Evolutionary conservation across 176 grass and related monocot species (phyloP).

Genomic region (Carex pumila): DNA sequence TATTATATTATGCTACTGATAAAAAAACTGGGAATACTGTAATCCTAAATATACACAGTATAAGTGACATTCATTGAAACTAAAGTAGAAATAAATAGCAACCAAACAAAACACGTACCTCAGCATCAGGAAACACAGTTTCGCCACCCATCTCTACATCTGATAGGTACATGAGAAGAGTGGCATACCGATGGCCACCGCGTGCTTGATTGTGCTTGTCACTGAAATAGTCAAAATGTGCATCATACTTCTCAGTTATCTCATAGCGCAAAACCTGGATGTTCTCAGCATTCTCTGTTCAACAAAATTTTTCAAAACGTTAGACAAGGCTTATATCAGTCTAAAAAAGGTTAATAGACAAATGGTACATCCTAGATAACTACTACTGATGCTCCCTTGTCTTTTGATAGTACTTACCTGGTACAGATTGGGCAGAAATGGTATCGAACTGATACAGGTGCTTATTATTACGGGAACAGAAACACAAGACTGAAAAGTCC

Average conservation of each 20-base stretch:
- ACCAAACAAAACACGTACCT: slow-evolving; percentile 21
- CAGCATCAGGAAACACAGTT: slow-evolving; percentile 68
- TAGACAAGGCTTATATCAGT: background rate
- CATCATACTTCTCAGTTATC: slow-evolving; percentile 59
- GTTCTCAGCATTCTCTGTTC: slow-evolving; percentile 56
- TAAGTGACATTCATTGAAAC: background rate
- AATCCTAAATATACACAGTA: background rate
- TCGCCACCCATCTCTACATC: slow-evolving; percentile 68
- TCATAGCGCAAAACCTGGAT: slow-evolving; percentile 66
- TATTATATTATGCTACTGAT: no score
- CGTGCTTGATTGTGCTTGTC: slow-evolving; percentile 46
- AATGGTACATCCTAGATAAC: background rate
- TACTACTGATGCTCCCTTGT: background rate
- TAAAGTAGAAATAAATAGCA: background rate
- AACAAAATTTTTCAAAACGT: background rate
- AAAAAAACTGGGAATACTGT: background rate
- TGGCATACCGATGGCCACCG: slow-evolving; percentile 72
- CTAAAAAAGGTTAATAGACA: background rate
- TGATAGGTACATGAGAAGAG: slow-evolving; percentile 78
- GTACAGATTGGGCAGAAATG: background rate
- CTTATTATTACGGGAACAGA: background rate
- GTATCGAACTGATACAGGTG: background rate
- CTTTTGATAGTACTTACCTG: background rate
- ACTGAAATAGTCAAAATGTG: slow-evolving; percentile 70
- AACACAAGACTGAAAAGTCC: background rate